Evolutionary conservation across 768 basidiomycete genomes (phyloP).

Genomic region (Chlorophyllum brunneum): DNA sequence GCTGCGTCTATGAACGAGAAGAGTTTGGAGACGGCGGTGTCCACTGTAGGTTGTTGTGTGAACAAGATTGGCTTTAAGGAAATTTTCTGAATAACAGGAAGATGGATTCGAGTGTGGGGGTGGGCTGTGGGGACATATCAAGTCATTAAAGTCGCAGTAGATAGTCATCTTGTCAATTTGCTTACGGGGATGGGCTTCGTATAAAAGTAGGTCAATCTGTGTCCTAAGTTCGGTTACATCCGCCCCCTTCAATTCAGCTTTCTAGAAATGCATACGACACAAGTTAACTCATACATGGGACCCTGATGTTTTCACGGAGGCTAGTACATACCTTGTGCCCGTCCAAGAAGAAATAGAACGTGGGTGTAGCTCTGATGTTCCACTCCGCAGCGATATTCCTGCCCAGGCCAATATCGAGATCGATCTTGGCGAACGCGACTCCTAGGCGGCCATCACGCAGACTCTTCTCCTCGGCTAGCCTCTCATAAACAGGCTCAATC

Average conservation of each 20-base stretch:
- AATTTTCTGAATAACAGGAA: constrained; percentile 58
- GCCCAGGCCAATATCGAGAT: constrained; percentile 69
- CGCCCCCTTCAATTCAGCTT: constrained; percentile 69
- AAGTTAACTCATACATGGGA: background rate
- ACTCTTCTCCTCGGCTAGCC: constrained; percentile 64
- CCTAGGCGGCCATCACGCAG: constrained; percentile 36
- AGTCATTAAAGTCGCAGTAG: background rate
- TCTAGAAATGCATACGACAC: constrained; percentile 30
- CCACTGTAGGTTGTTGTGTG: constrained; percentile 63
- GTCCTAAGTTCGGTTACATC: constrained; percentile 64
- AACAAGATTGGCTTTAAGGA: constrained; percentile 77
- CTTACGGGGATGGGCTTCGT: constrained; percentile 78
- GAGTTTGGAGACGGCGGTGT: constrained; percentile 61
- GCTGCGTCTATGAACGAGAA: constrained; percentile 54
- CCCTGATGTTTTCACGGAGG: background rate
- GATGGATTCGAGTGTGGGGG: constrained; percentile 56
- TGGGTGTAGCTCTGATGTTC: constrained; percentile 76
- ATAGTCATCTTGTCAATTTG: constrained; percentile 14
- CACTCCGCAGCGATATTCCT: constrained; percentile 55
- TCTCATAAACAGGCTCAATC: constrained; percentile 82
- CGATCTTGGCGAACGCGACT: constrained; percentile 81
- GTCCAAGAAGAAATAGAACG: constrained; percentile 83
- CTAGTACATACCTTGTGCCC: constrained; percentile 55
- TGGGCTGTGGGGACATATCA: constrained; percentile 50
- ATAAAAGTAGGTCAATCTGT: constrained; percentile 72